phyloP scores from a whole-genome alignment of 305 asterid species.

The Plantago rigida region DNA sequence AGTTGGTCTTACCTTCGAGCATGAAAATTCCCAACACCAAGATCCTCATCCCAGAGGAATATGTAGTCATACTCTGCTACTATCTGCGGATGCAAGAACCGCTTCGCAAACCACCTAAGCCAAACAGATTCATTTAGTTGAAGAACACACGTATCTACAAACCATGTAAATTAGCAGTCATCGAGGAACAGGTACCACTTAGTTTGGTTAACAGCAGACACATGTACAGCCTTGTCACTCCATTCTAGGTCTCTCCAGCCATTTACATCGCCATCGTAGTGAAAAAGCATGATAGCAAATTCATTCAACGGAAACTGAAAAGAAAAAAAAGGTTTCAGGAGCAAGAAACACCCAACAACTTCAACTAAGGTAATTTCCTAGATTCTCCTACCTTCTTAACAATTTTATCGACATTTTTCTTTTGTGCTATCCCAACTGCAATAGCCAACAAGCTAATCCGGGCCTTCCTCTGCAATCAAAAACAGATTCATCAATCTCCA shows the following conservation, averaged over 20 bases:
- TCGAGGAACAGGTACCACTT: slow-evolving; percentile 43
- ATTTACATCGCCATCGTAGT: slow-evolving; percentile 64
- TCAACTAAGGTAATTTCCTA: slow-evolving; percentile 2
- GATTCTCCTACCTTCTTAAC: slow-evolving; percentile 46
- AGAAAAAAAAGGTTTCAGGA: slow-evolving; percentile 11
- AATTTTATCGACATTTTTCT: slow-evolving; percentile 50
- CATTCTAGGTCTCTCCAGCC: slow-evolving; percentile 64
- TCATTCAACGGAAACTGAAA: slow-evolving; percentile 44
- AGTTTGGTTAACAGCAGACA: slow-evolving; percentile 65
- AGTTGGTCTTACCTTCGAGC: slow-evolving; percentile 40
- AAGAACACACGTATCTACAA: neutral
- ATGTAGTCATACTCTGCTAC: slow-evolving; percentile 52
- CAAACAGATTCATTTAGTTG: slow-evolving; percentile 10
- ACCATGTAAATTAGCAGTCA: neutral
- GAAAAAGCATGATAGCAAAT: slow-evolving; percentile 64
- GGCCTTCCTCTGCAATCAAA: slow-evolving; percentile 33
- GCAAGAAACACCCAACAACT: neutral
- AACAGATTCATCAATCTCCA: neutral
- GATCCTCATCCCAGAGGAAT: slow-evolving; percentile 88
- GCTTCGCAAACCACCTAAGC: slow-evolving; percentile 80
- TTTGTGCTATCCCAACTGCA: slow-evolving; percentile 72
- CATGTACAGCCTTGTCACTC: slow-evolving; percentile 47
- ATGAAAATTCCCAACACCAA: slow-evolving; percentile 57
- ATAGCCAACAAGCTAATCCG: slow-evolving; percentile 58
- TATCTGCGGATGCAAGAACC: slow-evolving; percentile 76